These are phyloP conservation scores for Drechslerella coelobrocha DNA, from an alignment of 2,329 filamentous ascomycete species.

Conservation along the genomic window DNA sequence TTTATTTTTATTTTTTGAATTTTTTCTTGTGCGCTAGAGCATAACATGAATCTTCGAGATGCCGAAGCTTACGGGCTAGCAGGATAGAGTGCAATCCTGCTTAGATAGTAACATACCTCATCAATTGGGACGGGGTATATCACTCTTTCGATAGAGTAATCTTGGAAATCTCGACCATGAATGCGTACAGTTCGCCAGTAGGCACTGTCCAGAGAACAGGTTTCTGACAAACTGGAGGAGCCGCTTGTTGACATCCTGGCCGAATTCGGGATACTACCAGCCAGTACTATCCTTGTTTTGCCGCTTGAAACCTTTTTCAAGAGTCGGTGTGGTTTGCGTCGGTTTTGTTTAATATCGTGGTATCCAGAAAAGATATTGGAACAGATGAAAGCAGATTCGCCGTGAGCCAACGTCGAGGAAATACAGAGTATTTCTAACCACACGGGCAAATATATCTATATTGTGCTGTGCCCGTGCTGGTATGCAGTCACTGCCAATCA, in stretches of 20 bases:
- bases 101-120: slow-evolving; percentile 64
- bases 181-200: slow-evolving; percentile 68
- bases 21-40: background rate
- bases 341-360: slow-evolving; percentile 17
- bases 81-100: slow-evolving; percentile 11
- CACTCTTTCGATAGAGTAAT: slow-evolving; percentile 69
- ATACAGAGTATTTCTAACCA: slow-evolving; percentile 42
- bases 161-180: slow-evolving; percentile 71
- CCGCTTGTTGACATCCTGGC: slow-evolving; percentile 51
- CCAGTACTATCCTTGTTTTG: slow-evolving; percentile 39
- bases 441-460: slow-evolving; percentile 40
- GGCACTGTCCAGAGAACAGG: slow-evolving; percentile 64
- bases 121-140: slow-evolving; percentile 74
- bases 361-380: slow-evolving; percentile 16
- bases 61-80: slow-evolving; percentile 30
- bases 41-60: background rate
- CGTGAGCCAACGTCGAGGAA: slow-evolving; percentile 37
- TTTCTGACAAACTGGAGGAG: slow-evolving; percentile 57
- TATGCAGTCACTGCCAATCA: slow-evolving; percentile 49
- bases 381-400: slow-evolving; percentile 22
- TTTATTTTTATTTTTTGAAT: background rate
- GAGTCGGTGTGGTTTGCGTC: slow-evolving; percentile 22
- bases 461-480: slow-evolving; percentile 37
- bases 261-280: slow-evolving; percentile 28
- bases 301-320: slow-evolving; percentile 31